Base-by-base conservation (phyloP, 768 basidiomycete species). In the Tulasnella sp. region DNA sequence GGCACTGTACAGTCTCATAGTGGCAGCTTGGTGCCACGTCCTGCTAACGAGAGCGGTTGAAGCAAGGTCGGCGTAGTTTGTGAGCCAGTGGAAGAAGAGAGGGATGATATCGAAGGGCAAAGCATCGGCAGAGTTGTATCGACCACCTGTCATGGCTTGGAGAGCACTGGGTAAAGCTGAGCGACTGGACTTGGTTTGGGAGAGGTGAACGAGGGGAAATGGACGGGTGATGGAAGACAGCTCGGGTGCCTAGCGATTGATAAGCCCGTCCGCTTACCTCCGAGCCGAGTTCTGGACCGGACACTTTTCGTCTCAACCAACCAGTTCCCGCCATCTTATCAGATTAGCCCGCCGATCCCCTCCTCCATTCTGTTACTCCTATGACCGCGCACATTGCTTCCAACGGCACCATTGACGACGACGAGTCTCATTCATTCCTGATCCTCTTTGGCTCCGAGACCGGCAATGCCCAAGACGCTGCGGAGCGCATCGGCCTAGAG, bases 361-460 rank as follows among this genome's bases (percentile, higher is more conserved):
- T 19, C 11, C 11, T 14, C 22, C 26, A 32, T 59, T 59, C 52
- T 14, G 52, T 29, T 59, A 59, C 52, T 59, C 52, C 52, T 59
- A 59, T 59, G 52, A 59, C 52, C 32, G 52, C 22, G 9, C 52
- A 59, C 32, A 59, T 59, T 29, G 52, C 12, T 29, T 59, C 19
- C 52, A 32, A 59, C 52, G 52, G 52, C 26, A 29, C 52, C 22
- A 14, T 22, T 32, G 26, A 66, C 7, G 64, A 66, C 36, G 40
- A 37, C 64, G 70, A 69, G 9, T 59, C 62, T 19, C 59, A 73
- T 19, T 41, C 52, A 32, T 59, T 79, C 34, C 72, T 80, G 26
- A 77, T 82, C n/a, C 75, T 82, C 8, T 81, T 79, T 71, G 81
- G 78, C 6, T 80, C 80, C 22, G 81, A 82, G 75, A 83, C 82